Conservation (phyloP, 2,329 filamentous ascomycete genomes). For the Xylaria multiplex region DNA sequence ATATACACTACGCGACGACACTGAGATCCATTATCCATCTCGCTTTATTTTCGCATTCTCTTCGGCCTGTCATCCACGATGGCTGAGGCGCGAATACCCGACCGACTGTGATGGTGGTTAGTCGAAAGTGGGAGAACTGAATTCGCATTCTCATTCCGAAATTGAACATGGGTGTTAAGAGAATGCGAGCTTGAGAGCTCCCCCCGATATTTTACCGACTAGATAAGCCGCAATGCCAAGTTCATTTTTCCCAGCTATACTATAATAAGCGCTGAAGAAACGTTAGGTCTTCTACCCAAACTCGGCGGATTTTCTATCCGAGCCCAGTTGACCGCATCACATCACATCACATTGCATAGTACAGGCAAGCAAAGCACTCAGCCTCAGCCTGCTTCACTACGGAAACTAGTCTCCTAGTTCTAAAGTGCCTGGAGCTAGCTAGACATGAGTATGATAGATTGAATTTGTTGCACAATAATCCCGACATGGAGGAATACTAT, state of each 20-base stretch:
- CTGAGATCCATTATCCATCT: background rate
- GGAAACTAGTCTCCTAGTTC: no score
- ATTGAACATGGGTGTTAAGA: background rate
- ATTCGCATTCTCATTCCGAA: conserved; percentile 3
- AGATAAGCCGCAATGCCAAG: conserved; percentile 1
- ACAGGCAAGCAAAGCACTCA: no score
- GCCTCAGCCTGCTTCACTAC: no score
- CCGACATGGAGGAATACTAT: background rate
- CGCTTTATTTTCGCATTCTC: background rate
- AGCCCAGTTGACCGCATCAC: background rate
- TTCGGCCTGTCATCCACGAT: background rate
- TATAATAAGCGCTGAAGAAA: background rate
- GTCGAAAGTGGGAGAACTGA: conserved; percentile 4
- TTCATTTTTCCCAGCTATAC: no score
- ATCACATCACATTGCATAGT: no score
- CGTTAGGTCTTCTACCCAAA: background rate
- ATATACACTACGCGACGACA: background rate
- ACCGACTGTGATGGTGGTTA: background rate
- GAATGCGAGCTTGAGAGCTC: conserved; percentile 22
- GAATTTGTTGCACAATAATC: background rate
- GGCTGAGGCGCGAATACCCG: background rate
- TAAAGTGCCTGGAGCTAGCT: background rate
- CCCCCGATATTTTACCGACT: background rate
- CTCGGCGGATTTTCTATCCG: conserved; percentile 23
- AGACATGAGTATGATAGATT: background rate